Conservation (phyloP, 495 filamentous ascomycete species). For the Aspergillus affinis region DNA sequence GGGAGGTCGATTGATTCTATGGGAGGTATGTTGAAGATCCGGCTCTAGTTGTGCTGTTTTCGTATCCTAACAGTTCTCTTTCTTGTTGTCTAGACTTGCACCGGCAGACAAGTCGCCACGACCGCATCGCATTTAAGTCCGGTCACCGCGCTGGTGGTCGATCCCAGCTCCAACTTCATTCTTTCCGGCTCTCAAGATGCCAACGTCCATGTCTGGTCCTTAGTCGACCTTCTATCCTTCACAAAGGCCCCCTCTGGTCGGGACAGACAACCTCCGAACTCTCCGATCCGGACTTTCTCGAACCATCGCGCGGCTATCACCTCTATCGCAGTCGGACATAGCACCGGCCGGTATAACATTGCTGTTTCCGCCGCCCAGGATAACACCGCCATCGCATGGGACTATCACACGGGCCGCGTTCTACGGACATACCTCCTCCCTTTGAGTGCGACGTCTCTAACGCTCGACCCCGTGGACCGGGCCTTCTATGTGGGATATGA, state of each 20-base stretch:
- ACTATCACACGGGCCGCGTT: constrained; percentile 72
- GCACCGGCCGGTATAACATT: constrained; percentile 66
- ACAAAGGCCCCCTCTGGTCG: constrained; percentile 39
- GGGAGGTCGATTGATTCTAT: constrained; percentile 81
- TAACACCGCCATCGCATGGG: constrained; percentile 83
- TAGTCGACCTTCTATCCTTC: constrained; percentile 70
- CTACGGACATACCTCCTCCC: constrained; percentile 80
- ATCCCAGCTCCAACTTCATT: constrained; percentile 72
- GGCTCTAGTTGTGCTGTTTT: neutral
- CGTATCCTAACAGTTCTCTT: neutral
- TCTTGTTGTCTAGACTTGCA: constrained; percentile 59
- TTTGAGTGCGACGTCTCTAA: constrained; percentile 65
- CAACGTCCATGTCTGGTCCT: constrained; percentile 85
- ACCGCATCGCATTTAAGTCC: constrained; percentile 82
- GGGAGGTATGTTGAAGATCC: constrained; percentile 68
- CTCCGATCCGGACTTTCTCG: constrained; percentile 65
- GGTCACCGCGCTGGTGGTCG: constrained; percentile 71
- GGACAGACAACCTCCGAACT: constrained; percentile 45
- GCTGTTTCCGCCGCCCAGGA: constrained; percentile 78
- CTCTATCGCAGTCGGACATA: constrained; percentile 65
- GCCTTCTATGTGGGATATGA: constrained; percentile 81
- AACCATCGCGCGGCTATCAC: constrained; percentile 80
- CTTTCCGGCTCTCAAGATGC: constrained; percentile 88
- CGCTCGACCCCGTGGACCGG: constrained; percentile 79
- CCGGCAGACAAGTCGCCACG: constrained; percentile 85